Conservation (phyloP, 306 rosid species). For the Pachyrhizus erosus region DNA sequence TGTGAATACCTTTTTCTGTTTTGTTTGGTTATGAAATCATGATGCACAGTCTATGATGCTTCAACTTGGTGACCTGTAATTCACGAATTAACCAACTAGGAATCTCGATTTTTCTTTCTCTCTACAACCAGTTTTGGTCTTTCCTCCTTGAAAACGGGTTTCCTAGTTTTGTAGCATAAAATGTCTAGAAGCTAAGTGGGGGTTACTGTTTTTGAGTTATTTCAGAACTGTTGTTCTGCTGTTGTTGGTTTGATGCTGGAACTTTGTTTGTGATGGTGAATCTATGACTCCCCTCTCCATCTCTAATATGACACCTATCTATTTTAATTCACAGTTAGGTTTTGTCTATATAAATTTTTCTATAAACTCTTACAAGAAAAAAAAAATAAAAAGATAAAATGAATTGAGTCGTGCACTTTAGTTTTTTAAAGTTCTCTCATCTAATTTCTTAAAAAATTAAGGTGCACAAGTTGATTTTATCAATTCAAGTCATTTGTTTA, state of each 20-base stretch:
- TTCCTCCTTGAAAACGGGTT: slow-evolving; percentile 1
- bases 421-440: not conserved
- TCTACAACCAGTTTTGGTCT: not conserved
- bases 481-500: not conserved
- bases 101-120: not conserved
- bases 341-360: not conserved
- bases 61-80: slow-evolving; percentile 23
- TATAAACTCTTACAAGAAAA: not conserved
- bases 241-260: slow-evolving; percentile 31
- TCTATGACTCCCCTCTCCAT: not conserved
- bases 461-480: not conserved
- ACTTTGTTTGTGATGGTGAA: slow-evolving; percentile 2
- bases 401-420: not conserved
- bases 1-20: not conserved
- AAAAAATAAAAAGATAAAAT: not conserved
- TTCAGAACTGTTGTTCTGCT: slow-evolving; percentile 16
- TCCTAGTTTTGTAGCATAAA: slow-evolving; percentile 12
- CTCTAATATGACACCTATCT: not conserved
- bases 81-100: not conserved
- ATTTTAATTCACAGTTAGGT: not conserved
- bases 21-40: slow-evolving; percentile 14
- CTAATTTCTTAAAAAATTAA: not conserved
- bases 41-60: slow-evolving; percentile 11
- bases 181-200: not conserved
- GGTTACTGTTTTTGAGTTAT: slow-evolving; percentile 14